Base-by-base conservation (phyloP, 495 filamentous ascomycete genomes). In the Penicillium manginii region DNA sequence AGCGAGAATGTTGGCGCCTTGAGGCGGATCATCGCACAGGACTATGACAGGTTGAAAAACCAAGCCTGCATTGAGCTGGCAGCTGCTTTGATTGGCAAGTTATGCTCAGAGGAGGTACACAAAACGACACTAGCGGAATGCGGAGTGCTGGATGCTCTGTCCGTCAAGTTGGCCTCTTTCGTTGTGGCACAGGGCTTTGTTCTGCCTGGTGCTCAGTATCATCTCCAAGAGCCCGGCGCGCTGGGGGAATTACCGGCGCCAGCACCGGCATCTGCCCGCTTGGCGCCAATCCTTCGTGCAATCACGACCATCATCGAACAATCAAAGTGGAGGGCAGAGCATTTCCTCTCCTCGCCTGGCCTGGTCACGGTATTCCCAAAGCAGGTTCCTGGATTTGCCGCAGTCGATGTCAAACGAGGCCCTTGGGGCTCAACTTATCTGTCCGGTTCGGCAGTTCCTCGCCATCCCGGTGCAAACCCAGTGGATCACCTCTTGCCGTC, bases 141-240 rank as follows among this genome's bases (percentile, higher is more conserved):
- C 14, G 88, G 91, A 18, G 81, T 96, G 10, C 77, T 98, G 50
- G 91, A 97, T 69, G 85, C 87, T 14, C 80, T 98, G 31, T 91
- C 91, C 11, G 80, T 87, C 12, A 87, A 86, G 58, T 70, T 97
- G 56, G 90, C 91, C 17, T 84, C 86, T 15, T 90, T 93, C 65
- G 83, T 88, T 35, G 83, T 88, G 10, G 74, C 81, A 2, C 79
- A 88, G 48, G 90, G 88, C 10, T 85, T 87, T 58, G 83, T 88
- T 32, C 63, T 88, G 15, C 86, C 88, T 7, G 82, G 73, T 29
- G 72, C 73, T 0, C 77, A 83, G 39, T 59, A 62, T 7, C 71
- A 73, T 66, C 54, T 79, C 17, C 66, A 65, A 18, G 65, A 71
- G 26, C 64, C 68, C 10, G 72, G 69, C 22, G 62, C 71, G 33